Evolutionary conservation across 306 rosid species (phyloP).

Genomic region (Calophaca sinica): DNA sequence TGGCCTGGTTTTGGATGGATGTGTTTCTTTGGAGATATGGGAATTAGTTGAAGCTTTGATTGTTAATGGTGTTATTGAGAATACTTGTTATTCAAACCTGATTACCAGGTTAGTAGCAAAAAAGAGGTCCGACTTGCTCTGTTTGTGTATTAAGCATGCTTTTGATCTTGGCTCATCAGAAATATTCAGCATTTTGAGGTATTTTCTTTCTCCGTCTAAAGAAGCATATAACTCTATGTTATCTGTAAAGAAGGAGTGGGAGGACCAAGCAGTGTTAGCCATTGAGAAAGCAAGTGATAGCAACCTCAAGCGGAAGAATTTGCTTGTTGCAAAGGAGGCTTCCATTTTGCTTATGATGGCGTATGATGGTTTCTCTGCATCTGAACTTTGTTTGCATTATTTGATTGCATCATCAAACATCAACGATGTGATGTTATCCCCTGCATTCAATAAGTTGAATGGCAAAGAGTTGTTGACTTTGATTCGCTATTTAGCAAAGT

Average conservation of each 20-base stretch:
- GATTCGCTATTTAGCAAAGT: slow-evolving; percentile 75
- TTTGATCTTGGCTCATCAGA: slow-evolving; percentile 70
- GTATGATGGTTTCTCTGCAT: slow-evolving; percentile 71
- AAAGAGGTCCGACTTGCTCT: slow-evolving; percentile 69
- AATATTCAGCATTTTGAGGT: slow-evolving; percentile 69
- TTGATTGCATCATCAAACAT: slow-evolving; percentile 71
- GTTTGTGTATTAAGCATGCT: slow-evolving; percentile 71
- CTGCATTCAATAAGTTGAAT: slow-evolving; percentile 68
- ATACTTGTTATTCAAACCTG: slow-evolving; percentile 59
- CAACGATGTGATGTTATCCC: slow-evolving; percentile 59
- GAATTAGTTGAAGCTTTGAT: slow-evolving; percentile 72
- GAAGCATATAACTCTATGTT: slow-evolving; percentile 52
- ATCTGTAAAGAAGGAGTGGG: slow-evolving; percentile 81
- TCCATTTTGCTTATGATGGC: slow-evolving; percentile 80
- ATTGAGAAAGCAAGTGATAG: slow-evolving; percentile 58
- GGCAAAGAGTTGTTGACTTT: slow-evolving; percentile 68
- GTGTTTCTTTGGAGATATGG: slow-evolving; percentile 76
- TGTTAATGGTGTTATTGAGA: slow-evolving; percentile 59
- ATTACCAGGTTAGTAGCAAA: slow-evolving; percentile 58
- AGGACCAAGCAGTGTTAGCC: slow-evolving; percentile 70
- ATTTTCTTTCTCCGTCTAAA: slow-evolving; percentile 67
- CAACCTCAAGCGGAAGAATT: slow-evolving; percentile 49
- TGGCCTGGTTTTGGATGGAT: slow-evolving; percentile 69
- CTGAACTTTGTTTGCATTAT: slow-evolving; percentile 82
- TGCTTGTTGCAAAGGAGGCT: slow-evolving; percentile 68